Evolutionary conservation across 2,329 filamentous ascomycete genomes (phyloP), one percentile per base, ranked within the genome.

Genomic region (Curvularia sp.): DNA sequence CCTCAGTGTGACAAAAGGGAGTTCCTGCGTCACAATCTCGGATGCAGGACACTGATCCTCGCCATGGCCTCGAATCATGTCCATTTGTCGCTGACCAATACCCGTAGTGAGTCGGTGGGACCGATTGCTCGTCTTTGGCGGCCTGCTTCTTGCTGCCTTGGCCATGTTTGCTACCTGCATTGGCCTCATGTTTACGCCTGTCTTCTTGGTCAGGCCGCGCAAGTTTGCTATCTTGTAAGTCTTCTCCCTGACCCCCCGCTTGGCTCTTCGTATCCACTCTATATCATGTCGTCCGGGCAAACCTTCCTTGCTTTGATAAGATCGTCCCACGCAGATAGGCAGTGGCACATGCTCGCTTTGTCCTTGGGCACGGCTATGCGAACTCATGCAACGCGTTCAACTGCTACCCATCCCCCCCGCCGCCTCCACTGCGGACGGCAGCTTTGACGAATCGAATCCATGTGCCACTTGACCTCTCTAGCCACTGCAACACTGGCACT

Each of bases 211-310:
- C 65, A 88, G 86, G 76, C 93, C 94, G 68, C 88, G 91, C 79
- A 99, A 98, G 84, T 97, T 99, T 83, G 93, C 94, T 55, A 93
- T 96, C 66, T 79, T 98, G 95, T 98, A 88, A 90, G 94, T 94
- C 62, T 66, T 67, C 61, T 55, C 57, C 59, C 59, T 31, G 30
- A 24, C 22, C 22, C 22, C 22, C 53, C 46, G 7, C 28, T 30
- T 30, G 28, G 26, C 41, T 54, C 62, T 26, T 64, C 58, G 58
- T 18, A 54, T 60, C 59, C 59, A 62, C 65, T 61, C 22, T 3
- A 4, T 22, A 26, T 12, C 41, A n/a, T 43, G 41, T 43, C 22
- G 2, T 43, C 13, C 66, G 63, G 33, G 60, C 26, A 65, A 63
- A 59, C 65, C 60, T 64, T 55, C 51, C 57, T 28, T 33, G 44